Evolutionary conservation across 73 alveolate species (phyloP).

Genomic region (Paramecium pentaurelia): DNA sequence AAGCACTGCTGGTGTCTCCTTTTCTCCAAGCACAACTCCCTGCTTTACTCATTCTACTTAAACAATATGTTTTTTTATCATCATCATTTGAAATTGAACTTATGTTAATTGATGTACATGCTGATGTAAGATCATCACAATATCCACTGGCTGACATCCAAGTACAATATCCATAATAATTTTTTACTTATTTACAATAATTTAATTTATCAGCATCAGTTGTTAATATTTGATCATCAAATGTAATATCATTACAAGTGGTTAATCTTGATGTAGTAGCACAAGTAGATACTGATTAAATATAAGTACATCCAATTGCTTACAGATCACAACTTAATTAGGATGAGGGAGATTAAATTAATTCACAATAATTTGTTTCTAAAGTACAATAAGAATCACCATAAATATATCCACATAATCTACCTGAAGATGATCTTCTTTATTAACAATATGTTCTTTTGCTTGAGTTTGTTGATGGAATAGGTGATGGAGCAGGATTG

Average conservation of each 20-base stretch:
- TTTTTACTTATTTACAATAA: neutral
- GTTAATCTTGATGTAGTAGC: neutral
- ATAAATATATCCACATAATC: neutral
- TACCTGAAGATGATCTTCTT: neutral
- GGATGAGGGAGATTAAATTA: neutral
- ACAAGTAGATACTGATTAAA: neutral
- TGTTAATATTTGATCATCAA: neutral
- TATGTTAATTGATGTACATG: neutral
- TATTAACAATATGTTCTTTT: neutral
- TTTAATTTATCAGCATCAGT: neutral
- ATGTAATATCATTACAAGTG: neutral
- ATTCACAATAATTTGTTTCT: neutral
- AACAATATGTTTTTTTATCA: neutral
- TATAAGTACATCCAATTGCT: neutral
- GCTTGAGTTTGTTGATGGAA: neutral
- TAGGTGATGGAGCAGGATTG: neutral
- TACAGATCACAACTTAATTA: neutral
- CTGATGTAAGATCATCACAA: neutral
- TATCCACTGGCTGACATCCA: neutral
- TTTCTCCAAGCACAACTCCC: neutral
- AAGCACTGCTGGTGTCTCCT: neutral
- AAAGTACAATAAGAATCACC: neutral
- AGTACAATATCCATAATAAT: neutral
- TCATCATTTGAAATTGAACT: neutral
- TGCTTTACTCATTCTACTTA: neutral